Percentiles rank a stretch among this genome's conserved stretches.
Evolutionary conservation across 176 grass and related monocot species (phyloP).

Genomic region (Leersia perrieri): DNA sequence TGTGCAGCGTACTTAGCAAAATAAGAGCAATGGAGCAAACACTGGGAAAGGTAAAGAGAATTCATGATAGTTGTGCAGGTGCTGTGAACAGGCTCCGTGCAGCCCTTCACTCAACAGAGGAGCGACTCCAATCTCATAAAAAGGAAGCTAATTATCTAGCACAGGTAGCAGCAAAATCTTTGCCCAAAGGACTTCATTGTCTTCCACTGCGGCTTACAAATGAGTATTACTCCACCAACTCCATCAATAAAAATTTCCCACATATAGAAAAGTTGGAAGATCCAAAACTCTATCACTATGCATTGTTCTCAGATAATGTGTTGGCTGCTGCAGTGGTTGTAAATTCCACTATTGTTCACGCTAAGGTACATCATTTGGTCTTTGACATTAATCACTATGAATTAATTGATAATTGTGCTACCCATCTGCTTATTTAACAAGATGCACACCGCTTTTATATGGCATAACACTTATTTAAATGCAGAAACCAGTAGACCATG

Average conservation of each 20-base stretch:
- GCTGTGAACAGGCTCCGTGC: conserved; percentile 54
- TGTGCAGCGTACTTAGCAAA: conserved; percentile 59
- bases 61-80: conserved; percentile 68
- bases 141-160: conserved; percentile 66
- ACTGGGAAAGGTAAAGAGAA: conserved; percentile 52
- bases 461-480: conserved; percentile 25
- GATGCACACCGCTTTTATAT: background rate
- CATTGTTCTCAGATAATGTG: conserved; percentile 93
- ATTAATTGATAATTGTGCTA: background rate
- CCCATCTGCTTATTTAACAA: background rate
- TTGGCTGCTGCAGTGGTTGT: conserved; percentile 84
- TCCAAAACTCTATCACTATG: conserved; percentile 82
- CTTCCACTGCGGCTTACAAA: conserved; percentile 78
- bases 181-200: conserved; percentile 86
- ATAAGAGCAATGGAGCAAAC: conserved; percentile 78
- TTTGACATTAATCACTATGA: background rate
- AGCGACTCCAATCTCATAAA: conserved; percentile 60
- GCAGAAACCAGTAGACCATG: conserved; percentile 75
- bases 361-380: conserved; percentile 53
- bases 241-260: conserved; percentile 48
- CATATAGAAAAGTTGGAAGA: conserved; percentile 73
- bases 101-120: conserved; percentile 66
- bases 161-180: conserved; percentile 80
- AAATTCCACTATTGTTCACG: conserved; percentile 81
- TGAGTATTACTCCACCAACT: conserved; percentile 60